These are phyloP conservation scores for Flaveria ramosissima DNA, from an alignment of 129 eudicot genomes.

Conservation along the genomic window DNA sequence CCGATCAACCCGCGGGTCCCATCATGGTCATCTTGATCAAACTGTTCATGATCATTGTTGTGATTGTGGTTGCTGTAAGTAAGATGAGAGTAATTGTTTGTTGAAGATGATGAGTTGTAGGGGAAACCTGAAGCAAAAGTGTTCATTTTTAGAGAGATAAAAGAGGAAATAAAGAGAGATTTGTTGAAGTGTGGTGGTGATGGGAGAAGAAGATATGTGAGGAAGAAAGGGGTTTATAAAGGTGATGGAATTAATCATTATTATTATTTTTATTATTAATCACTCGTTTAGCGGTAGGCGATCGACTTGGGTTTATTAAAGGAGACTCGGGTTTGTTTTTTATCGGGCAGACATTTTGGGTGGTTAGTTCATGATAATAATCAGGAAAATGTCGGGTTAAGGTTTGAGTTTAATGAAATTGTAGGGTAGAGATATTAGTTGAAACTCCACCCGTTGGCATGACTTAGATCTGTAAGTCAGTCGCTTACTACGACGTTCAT, in stretches of 20 bases:
- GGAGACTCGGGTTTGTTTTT: no score
- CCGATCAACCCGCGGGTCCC: constrained; percentile 2
- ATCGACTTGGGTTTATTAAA: no score
- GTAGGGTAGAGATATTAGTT: no score
- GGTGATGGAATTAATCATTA: not conserved
- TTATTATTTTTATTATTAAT: not conserved
- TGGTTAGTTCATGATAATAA: no score
- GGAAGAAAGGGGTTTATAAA: constrained; percentile 12
- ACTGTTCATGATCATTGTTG: not conserved
- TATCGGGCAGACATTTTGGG: no score
- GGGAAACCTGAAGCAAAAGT: constrained; percentile 32
- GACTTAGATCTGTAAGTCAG: no score
- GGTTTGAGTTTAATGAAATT: no score
- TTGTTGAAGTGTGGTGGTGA: not conserved
- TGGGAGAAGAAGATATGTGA: not conserved
- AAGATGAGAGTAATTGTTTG: not conserved
- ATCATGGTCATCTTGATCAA: constrained; percentile 26
- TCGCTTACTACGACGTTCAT: no score
- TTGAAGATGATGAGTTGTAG: constrained; percentile 30
- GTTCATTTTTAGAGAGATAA: constrained; percentile 34
- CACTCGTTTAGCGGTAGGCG: no score
- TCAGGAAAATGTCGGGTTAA: no score
- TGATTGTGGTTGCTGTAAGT: not conserved
- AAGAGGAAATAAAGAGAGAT: not conserved
- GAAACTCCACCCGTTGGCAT: no score